These are phyloP conservation scores for Dictyostelium firmibasis DNA, from an alignment of 78 protist genomes.

Conservation along the genomic window DNA sequence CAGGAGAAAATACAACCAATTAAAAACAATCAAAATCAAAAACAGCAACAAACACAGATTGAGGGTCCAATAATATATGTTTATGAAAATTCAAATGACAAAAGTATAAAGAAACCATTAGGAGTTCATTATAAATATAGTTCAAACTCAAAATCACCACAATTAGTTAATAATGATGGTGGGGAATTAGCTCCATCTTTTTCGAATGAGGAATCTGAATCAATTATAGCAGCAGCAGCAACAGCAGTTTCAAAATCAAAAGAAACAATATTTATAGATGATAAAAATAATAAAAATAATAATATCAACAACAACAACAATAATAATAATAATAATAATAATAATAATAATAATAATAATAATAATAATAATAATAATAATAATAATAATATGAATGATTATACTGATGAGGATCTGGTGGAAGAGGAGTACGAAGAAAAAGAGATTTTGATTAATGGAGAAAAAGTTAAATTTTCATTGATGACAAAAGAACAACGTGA, in stretches of 20 bases:
- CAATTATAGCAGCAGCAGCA: not conserved
- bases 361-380: no score
- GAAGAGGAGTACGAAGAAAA: not conserved
- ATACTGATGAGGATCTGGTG: no score
- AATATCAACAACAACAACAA: no score
- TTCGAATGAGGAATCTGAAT: not conserved
- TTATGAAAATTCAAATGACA: not conserved
- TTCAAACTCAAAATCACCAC: not conserved
- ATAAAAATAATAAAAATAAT: not conserved
- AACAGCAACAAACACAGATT: not conserved
- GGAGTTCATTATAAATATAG: not conserved
- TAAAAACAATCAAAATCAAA: not conserved
- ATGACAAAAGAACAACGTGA: not conserved
- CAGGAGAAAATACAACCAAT: not conserved
- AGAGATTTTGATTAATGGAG: not conserved
- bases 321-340: no score
- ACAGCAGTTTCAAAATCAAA: not conserved
- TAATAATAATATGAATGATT: no score
- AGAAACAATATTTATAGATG: not conserved
- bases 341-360: no score
- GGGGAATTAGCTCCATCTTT: no score
- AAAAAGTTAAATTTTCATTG: not conserved
- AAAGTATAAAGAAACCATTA: not conserved
- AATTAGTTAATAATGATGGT: not conserved
- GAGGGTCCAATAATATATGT: not conserved